A percentile compares a stretch with the other conserved stretches of the same genome.
These are phyloP conservation scores for Avena insularis DNA, from an alignment of 176 grass and related monocot genomes.

Conservation along the genomic window DNA sequence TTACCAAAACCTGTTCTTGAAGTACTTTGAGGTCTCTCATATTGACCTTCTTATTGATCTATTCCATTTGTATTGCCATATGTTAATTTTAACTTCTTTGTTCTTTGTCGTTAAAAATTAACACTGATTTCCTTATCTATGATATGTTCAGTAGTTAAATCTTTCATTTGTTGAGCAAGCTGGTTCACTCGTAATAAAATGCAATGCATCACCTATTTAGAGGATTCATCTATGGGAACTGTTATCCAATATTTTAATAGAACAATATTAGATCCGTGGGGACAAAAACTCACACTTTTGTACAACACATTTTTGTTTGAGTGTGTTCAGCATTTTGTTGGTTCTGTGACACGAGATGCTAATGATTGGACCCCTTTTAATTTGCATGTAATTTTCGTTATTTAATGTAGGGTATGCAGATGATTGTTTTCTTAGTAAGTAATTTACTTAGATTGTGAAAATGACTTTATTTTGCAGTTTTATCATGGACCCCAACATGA, in stretches of 20 bases:
- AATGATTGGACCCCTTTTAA: neutral
- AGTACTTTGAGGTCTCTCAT: too few species aligned
- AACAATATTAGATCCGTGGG: neutral
- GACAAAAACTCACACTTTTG: neutral
- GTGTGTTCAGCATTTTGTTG: neutral
- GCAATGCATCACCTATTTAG: too few species aligned
- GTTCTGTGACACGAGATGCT: neutral
- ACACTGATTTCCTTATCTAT: too few species aligned
- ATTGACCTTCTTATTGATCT: too few species aligned
- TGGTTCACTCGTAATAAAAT: too few species aligned
- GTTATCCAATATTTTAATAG: neutral
- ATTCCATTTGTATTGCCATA: too few species aligned
- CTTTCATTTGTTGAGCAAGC: too few species aligned
- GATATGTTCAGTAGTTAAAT: too few species aligned
- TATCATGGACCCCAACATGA: constrained; percentile 74
- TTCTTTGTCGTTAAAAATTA: too few species aligned
- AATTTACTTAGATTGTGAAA: constrained; percentile 5
- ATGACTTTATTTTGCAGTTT: constrained; percentile 37
- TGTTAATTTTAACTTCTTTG: too few species aligned
- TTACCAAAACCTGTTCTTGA: too few species aligned
- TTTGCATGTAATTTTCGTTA: neutral
- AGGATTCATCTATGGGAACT: constrained; percentile 5
- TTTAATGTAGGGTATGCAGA: neutral
- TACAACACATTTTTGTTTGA: neutral
- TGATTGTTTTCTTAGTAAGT: neutral